Evolutionary conservation across 1,139 yeast genomes (phyloP), one percentile per base, ranked within the genome.

Genomic region (Pneumocystis wakefieldiae): DNA sequence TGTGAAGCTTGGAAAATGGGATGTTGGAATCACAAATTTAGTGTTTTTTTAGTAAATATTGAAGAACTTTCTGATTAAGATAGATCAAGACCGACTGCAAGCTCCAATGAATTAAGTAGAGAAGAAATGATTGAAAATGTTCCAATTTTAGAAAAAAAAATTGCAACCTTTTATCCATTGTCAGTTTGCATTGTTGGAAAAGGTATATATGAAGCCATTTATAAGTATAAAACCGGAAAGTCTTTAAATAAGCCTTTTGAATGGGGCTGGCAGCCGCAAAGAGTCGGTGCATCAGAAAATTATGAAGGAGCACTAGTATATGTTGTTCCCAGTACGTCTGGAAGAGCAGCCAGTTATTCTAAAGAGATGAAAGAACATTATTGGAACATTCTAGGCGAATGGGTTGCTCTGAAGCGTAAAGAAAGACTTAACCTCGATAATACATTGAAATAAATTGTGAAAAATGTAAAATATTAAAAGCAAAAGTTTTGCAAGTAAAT

Each of bases 251-350:
- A 67, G 37, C 66, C 68, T 39, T 79, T 79, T 64, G 42, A 69
- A 28, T 86, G 86, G 83, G 92, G 91, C 0, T 68, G 71, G 64
- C 85, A 81, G 66, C 65, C 69, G 17, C 68, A 67, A 64, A 37
- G 64, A 10, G 65, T 69, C 59, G 66, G 57, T 10, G 60, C 55
- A 32, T 63, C 62, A 8, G 61, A 29, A 6, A 59, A 57, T 19
- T 62, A 61, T 10, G 62, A 60, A 36, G 59, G 53, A 12, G 67
- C 71, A 19, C 63, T 63, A n/a, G 69, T 83, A 0, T 82, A 78
- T 71, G 91, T 86, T 4, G 79, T 86, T 58, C 92, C 92, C 2
- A 84, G 84, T 62, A 86, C 92, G 0, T 85, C 90, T 1, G 94
- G 94, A 0, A 74, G 87, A n/a, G 92, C 84, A 7, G 77, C 79